Conservation (phyloP, 129 eudicot genomes). For the Oenanthe sinensis region DNA sequence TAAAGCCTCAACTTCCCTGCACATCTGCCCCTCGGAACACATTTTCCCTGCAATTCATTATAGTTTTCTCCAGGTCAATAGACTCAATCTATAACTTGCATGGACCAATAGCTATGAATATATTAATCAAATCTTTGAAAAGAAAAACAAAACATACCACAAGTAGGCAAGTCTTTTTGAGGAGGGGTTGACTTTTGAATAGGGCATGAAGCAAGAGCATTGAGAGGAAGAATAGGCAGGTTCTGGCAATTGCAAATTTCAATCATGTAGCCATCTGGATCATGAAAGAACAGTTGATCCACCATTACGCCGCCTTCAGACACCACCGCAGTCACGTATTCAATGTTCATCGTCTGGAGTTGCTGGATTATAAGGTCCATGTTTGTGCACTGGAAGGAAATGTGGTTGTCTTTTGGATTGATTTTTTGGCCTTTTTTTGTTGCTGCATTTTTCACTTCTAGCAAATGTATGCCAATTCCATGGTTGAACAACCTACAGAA, state of each 20-base stretch:
- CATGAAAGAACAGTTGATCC: slow-evolving; percentile 79
- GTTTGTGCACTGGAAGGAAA: slow-evolving; percentile 63
- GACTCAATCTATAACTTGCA: background rate
- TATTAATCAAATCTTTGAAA: background rate
- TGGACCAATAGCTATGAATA: background rate
- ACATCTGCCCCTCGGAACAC: background rate
- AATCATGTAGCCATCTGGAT: slow-evolving; percentile 76
- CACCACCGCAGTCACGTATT: slow-evolving; percentile 50
- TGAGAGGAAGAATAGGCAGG: slow-evolving; percentile 51
- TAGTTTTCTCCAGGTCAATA: background rate
- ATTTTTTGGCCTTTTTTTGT: slow-evolving; percentile 33
- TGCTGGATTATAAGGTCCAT: slow-evolving; percentile 41
- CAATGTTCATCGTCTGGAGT: slow-evolving; percentile 36
- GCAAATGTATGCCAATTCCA: slow-evolving; percentile 77
- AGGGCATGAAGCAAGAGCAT: slow-evolving; percentile 33
- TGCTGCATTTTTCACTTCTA: slow-evolving; percentile 35
- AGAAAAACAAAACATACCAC: background rate
- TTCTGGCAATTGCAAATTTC: slow-evolving; percentile 78
- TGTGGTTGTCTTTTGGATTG: slow-evolving; percentile 78
- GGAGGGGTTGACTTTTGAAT: slow-evolving; percentile 13
- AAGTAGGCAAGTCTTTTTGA: slow-evolving; percentile 7
- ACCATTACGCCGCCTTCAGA: slow-evolving; percentile 59
- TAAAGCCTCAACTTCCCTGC: background rate
- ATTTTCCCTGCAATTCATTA: background rate
- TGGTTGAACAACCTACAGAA: slow-evolving; percentile 49